Percentiles rank a stretch among this genome's conserved stretches.
These are phyloP conservation scores for Salix dunnii DNA, from an alignment of 345 rosid species.

Conservation along the genomic window DNA sequence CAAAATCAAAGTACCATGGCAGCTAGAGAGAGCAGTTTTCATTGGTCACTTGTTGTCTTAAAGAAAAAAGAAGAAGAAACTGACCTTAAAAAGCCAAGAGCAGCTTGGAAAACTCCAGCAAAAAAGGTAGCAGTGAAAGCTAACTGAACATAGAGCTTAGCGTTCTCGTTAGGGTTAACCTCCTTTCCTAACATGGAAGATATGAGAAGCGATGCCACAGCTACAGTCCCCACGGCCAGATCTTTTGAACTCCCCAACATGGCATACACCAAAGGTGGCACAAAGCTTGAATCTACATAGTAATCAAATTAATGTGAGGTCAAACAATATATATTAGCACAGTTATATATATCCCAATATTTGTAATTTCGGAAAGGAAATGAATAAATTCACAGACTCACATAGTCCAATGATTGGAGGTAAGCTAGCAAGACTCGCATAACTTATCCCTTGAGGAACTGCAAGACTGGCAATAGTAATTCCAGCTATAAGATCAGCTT, in stretches of 20 bases:
- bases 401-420: constrained; percentile 47
- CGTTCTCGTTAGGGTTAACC: constrained; percentile 21
- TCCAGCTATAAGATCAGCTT: constrained; percentile 44
- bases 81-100: constrained; percentile 49
- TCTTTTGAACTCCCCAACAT: constrained; percentile 54
- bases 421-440: constrained; percentile 45
- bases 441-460: constrained; percentile 57
- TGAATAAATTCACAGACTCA: constrained; percentile 12
- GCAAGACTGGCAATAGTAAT: constrained; percentile 57
- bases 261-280: constrained; percentile 53
- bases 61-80: neutral
- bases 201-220: constrained; percentile 44
- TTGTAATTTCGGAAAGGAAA: neutral
- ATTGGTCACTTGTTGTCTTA: neutral
- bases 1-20: neutral
- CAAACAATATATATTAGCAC: neutral
- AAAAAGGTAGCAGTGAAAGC: constrained; percentile 46
- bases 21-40: neutral
- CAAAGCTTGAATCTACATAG: constrained; percentile 46
- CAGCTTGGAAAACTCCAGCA: constrained; percentile 43
- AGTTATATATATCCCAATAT: neutral
- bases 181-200: constrained; percentile 37
- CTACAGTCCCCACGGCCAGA: constrained; percentile 47
- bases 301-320: neutral
- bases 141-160: constrained; percentile 28